Base-by-base conservation (phyloP, 345 rosid genomes). In the Brassica carinata region DNA sequence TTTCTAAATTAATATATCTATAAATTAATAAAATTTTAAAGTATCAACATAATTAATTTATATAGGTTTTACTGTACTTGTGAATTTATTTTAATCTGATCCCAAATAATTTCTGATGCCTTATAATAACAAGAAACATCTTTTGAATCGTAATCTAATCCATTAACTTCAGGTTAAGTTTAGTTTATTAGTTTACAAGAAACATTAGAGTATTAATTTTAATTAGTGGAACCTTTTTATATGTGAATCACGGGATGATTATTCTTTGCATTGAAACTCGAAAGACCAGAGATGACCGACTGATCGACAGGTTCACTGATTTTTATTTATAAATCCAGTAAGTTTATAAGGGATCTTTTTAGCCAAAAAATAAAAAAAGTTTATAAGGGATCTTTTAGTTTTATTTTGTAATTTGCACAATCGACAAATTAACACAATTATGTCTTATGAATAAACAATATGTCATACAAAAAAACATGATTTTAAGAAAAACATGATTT, bases 231-330 rank as follows among this genome's bases (percentile, higher is more conserved):
- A 62, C 30, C 36, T 63, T 13, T 11, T 27, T 34, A n/a, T 2
- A 17, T 78, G 40, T 53, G 71, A 57, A 43, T 80, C 79, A 80
- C 71, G 71, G 83, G 48, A 29, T 14, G 53, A 80, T 68, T 74
- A 48, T 74, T 68, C 45, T 31, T 36, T 0, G 70, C 78, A 73
- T 74, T 74, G 78, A 68, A 68, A 79, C 33, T 68, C 19, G 73
- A 74, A 74, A 43, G 45, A 74, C 11, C 64, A 79, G 74, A 58
- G 69, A 8, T 29, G 63, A 40, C 69, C 7, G 62, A 57, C 62
- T 58, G 78, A 61, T 79, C 14, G 64, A 59, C 78, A 79, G 30
- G 19, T 61, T 67, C 30, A 31, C 40, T 67, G 5, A 10, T 40
- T 40, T 40, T 40, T 40, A 0, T 66, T 63, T n/a, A 4, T 58